phyloP scores from a whole-genome alignment of 805 yeast genomes.

The Pichia cephalocereana region DNA sequence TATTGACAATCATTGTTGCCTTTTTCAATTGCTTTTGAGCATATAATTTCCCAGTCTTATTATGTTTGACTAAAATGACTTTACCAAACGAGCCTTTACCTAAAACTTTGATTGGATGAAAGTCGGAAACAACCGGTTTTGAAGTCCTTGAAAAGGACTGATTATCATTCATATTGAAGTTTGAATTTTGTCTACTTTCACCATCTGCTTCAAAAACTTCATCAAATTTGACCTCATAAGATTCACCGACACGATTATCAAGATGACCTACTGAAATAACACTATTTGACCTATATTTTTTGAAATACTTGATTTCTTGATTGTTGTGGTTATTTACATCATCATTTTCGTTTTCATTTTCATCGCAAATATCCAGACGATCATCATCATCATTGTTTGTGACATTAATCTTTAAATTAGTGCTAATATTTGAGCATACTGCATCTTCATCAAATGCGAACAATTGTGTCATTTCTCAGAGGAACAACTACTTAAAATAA shows the following conservation, averaged over 20 bases:
- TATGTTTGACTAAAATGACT: constrained; percentile 68
- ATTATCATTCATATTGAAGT: not conserved
- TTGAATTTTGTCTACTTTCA: constrained; percentile 16
- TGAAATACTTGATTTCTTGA: constrained; percentile 14
- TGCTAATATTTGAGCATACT: constrained; percentile 4
- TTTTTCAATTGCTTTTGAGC: constrained; percentile 84
- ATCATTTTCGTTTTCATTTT: not conserved
- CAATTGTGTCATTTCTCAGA: constrained; percentile 15
- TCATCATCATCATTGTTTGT: not conserved
- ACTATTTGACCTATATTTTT: constrained; percentile 22
- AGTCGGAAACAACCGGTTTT: constrained; percentile 37
- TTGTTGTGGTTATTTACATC: not conserved
- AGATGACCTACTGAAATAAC: constrained; percentile 24
- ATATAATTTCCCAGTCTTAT: constrained; percentile 49
- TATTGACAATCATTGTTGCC: constrained; percentile 61
- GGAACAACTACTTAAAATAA: no score
- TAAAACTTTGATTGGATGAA: constrained; percentile 64
- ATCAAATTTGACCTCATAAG: constrained; percentile 42
- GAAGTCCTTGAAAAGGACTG: constrained; percentile 1
- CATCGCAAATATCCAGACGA: not conserved
- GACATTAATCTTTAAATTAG: constrained; percentile 2
- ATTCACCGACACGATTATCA: constrained; percentile 33
- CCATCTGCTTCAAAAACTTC: constrained; percentile 26
- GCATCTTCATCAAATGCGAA: constrained; percentile 25
- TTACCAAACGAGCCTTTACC: constrained; percentile 90